A percentile compares a stretch with the other conserved stretches of the same genome.
Conservation (phyloP, 2,329 filamentous ascomycete species). For the Fusarium abutilonis region DNA sequence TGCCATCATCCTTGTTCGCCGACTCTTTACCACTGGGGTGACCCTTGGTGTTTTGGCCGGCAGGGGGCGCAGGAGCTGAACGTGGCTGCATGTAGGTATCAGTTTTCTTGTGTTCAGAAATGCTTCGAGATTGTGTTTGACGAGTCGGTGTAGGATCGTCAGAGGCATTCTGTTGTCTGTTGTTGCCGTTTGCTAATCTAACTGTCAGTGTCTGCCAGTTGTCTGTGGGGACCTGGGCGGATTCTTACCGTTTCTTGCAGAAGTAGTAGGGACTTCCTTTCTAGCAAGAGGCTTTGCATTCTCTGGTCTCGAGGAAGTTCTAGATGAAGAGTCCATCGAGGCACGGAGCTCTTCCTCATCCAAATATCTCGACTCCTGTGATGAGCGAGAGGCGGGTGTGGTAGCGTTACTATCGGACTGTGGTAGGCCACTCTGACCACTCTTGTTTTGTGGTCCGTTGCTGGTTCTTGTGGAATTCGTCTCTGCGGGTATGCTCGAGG, state of each 20-base stretch:
- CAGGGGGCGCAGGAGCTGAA: conserved; percentile 64
- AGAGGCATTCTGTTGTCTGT: conserved; percentile 33
- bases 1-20: conserved; percentile 51
- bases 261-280: conserved; percentile 67
- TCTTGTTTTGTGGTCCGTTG: conserved; percentile 48
- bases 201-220: conserved; percentile 19
- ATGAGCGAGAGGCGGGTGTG: conserved; percentile 58
- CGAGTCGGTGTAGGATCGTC: conserved; percentile 41
- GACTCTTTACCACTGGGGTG: conserved; percentile 60
- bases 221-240: neutral
- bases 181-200: conserved; percentile 44
- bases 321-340: conserved; percentile 55
- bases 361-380: conserved; percentile 66
- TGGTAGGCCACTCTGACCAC: conserved; percentile 42
- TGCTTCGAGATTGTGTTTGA: conserved; percentile 38
- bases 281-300: conserved; percentile 64
- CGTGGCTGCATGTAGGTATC: conserved; percentile 69
- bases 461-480: conserved; percentile 49
- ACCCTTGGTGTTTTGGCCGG: conserved; percentile 31
- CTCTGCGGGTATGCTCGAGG: conserved; percentile 52
- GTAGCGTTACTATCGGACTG: conserved; percentile 51
- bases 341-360: conserved; percentile 63
- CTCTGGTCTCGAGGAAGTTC: conserved; percentile 53
- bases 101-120: conserved; percentile 39
- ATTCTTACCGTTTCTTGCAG: conserved; percentile 57